Conservation (phyloP, 495 filamentous ascomycete genomes). For the Aspergillus biplanus region DNA sequence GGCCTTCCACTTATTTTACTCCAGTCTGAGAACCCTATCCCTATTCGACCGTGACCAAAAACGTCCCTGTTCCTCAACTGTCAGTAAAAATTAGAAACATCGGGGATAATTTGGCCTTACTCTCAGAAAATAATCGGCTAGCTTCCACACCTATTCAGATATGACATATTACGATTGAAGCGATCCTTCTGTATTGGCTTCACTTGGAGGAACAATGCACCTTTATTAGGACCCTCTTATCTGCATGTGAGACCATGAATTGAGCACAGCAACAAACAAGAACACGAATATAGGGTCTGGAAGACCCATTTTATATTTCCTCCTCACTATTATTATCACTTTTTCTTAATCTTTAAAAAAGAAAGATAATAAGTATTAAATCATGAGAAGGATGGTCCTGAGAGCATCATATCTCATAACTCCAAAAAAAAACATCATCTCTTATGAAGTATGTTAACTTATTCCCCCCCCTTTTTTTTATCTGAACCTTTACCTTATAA, state of each 20-base stretch:
- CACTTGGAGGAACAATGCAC: constrained; percentile 6
- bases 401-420: neutral
- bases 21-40: no score
- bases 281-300: neutral
- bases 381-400: constrained; percentile 6
- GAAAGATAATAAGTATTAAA: neutral
- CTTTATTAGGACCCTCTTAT: neutral
- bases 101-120: no score
- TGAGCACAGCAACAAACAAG: neutral
- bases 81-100: no score
- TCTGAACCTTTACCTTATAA: neutral
- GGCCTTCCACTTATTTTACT: no score
- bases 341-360: neutral
- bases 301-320: neutral
- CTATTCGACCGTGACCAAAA: no score
- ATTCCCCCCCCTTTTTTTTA: neutral
- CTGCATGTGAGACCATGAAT: constrained; percentile 2
- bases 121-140: no score
- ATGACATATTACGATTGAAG: neutral
- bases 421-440: neutral
- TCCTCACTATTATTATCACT: neutral
- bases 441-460: constrained; percentile 16
- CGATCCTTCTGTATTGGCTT: neutral
- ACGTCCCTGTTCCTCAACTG: no score
- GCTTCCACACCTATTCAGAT: neutral